phyloP scores from a whole-genome alignment of 257 asterid species.

The Nicotiana knightiana region DNA sequence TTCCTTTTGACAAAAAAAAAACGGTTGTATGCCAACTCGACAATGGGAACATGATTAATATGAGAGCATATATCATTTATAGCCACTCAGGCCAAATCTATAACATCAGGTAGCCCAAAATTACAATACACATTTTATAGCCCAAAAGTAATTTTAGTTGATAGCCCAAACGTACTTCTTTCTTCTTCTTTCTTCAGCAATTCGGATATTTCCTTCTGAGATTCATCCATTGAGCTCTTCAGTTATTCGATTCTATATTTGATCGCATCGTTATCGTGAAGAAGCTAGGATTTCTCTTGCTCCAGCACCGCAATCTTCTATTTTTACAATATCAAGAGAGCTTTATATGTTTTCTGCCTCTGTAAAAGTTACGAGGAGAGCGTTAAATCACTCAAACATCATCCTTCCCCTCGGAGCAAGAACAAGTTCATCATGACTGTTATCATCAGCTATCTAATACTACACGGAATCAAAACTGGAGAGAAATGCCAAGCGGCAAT shows the following conservation, averaged over 20 bases:
- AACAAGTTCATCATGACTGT: background rate
- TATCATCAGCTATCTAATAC: background rate
- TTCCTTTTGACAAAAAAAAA: too few relatives aligned
- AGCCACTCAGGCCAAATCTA: too few relatives aligned
- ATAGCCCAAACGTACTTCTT: too few relatives aligned
- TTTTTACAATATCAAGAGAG: background rate
- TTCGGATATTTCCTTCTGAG: conserved; percentile 28
- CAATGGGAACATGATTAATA: too few relatives aligned
- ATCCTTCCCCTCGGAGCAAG: background rate
- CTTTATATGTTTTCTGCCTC: background rate
- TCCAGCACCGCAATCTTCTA: conserved; percentile 21
- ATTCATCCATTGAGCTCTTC: conserved; percentile 30
- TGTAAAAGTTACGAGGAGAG: background rate
- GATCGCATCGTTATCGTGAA: conserved; percentile 32
- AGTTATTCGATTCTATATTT: conserved; percentile 36
- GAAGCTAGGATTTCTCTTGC: conserved; percentile 36
- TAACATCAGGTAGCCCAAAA: too few relatives aligned
- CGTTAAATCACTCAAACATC: background rate
- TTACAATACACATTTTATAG: too few relatives aligned
- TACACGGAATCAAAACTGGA: background rate
- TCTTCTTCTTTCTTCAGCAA: conserved; percentile 15
- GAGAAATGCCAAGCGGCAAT: background rate
- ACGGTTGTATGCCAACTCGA: too few relatives aligned
- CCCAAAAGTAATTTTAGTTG: too few relatives aligned
- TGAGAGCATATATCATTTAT: too few relatives aligned